Evolutionary conservation across 1,284 basidiomycete species (phyloP), one percentile per base, ranked within the genome.

Genomic region (Ceratobasidium sp.): DNA sequence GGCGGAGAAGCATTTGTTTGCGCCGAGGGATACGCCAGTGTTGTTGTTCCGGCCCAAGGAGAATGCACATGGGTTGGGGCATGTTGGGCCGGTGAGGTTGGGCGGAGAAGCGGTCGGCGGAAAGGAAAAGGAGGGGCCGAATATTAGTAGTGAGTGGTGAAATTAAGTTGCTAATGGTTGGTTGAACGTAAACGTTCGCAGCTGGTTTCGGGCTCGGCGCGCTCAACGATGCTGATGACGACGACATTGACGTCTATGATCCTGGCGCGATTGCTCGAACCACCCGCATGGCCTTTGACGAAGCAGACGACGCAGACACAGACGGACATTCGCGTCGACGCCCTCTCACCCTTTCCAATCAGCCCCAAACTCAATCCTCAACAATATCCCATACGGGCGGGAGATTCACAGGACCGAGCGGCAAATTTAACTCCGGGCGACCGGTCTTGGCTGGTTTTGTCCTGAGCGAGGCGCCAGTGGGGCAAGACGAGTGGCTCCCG

Each of bases 151-250:
- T 90, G 79, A 53, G 85, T 80, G 22, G 8, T 58, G 37, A 22
- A 37, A 34, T 16, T 8, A 8, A 5, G 3, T 29, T 58, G 6
- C 31, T 66, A 58, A 37, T 69, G 59, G 8, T n/a, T 63, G 31
- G 74, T 56, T 29, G 72, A 76, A 22, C 71, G 63, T 73, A 34
- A 34, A 48, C 58, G 68, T 43, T 14, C 58, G 53, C 77, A 92
- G 92, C 89, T 79, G 92, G 92, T 0, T 95, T 95, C 79, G 94
- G 94, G 31, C 84, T 95, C 4, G 93, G 93, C n/a, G 93, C 91
- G 0, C 81, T 93, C 53, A 95, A 95, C 79, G 92, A 94, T 73
- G 92, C 91, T 0, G 94, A 95, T 58, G 94, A 96, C 71, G 95
- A 96, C 79, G 94, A 97, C 78, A 78, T 95, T 31, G 94, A 96